These are phyloP conservation scores for Polyporus arcularius DNA, from an alignment of 768 basidiomycete species.

Conservation along the genomic window DNA sequence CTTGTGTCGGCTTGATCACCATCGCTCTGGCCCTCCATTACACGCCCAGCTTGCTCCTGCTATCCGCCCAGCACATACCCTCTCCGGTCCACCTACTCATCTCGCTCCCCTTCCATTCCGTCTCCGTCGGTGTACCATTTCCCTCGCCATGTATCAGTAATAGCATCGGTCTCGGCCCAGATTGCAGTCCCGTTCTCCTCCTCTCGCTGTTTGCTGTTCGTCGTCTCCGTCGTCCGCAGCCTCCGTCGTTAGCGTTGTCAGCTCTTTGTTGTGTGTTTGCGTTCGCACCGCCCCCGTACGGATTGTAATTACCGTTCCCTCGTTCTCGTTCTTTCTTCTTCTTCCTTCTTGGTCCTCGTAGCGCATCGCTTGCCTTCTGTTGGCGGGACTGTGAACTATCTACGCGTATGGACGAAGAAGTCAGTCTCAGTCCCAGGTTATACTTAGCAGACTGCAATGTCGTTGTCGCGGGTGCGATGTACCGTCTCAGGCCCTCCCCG, in stretches of 20 bases:
- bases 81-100: neutral
- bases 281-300: slow-evolving; percentile 4
- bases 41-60: neutral
- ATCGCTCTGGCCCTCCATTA: neutral
- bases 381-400: too few relatives aligned
- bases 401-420: too few relatives aligned
- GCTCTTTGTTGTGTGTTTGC: neutral
- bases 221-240: neutral
- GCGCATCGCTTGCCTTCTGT: too few relatives aligned
- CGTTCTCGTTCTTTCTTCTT: neutral
- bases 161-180: slow-evolving; percentile 4
- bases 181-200: neutral
- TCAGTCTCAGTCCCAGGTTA: too few relatives aligned
- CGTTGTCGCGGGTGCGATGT: too few relatives aligned
- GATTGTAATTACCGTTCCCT: slow-evolving; percentile 6
- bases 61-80: neutral
- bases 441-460: too few relatives aligned
- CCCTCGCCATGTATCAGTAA: slow-evolving; percentile 17
- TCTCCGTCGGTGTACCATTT: slow-evolving; percentile 14
- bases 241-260: neutral
- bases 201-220: neutral
- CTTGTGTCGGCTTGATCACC: neutral
- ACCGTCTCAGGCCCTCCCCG: too few relatives aligned
- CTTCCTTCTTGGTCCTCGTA: neutral
- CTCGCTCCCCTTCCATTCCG: slow-evolving; percentile 1